phyloP scores from a whole-genome alignment of 371 early-diverging fungal species.

The Dinochytrium kinnereticum region DNA sequence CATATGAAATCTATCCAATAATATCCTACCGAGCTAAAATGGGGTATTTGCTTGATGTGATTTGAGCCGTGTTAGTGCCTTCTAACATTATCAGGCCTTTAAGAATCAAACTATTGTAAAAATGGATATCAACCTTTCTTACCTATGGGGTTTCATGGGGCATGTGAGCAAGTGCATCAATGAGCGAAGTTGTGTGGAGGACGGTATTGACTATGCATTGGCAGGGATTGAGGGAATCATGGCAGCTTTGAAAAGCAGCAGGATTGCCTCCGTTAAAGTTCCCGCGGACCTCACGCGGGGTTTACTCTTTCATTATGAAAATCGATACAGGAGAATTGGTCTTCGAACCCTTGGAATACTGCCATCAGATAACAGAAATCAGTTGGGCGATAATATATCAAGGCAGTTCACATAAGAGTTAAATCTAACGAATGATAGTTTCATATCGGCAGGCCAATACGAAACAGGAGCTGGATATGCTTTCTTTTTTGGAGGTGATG shows the following conservation, averaged over 20 bases:
- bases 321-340: background rate
- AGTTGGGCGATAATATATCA: too few species aligned
- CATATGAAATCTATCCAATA: background rate
- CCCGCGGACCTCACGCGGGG: too few species aligned
- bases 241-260: background rate
- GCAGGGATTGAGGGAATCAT: background rate
- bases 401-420: background rate
- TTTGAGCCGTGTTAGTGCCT: background rate
- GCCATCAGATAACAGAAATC: too few species aligned
- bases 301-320: background rate
- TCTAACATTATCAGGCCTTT: background rate
- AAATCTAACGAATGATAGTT: background rate
- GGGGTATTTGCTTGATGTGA: background rate
- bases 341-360: background rate
- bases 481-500: slow-evolving; percentile 74
- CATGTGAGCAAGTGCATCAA: background rate
- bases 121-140: background rate
- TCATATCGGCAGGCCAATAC: slow-evolving; percentile 51
- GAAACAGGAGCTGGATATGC: slow-evolving; percentile 88
- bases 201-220: background rate
- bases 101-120: background rate
- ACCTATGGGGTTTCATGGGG: background rate
- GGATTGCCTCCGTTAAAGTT: slow-evolving; percentile 19
- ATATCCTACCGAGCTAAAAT: background rate
- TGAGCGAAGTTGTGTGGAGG: background rate